These are phyloP conservation scores for Penicillium sclerotiorum DNA, from an alignment of 2,329 filamentous ascomycete species.

Conservation along the genomic window DNA sequence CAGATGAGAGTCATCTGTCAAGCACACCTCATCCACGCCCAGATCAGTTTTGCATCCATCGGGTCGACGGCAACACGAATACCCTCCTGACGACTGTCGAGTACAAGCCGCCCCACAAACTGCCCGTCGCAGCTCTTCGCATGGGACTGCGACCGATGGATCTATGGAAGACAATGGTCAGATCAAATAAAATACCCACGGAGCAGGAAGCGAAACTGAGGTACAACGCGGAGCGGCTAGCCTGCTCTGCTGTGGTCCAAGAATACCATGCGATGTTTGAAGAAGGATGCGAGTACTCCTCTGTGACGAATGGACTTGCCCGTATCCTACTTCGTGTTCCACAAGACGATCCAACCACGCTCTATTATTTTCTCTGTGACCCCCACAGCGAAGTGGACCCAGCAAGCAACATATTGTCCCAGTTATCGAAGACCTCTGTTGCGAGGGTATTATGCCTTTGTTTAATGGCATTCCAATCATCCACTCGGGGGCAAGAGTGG, in stretches of 20 bases:
- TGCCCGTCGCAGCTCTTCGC: conserved; percentile 18
- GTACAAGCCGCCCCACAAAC: conserved; percentile 27
- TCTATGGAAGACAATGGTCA: conserved; percentile 23
- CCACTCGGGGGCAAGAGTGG: conserved; percentile 24
- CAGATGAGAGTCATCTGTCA: background rate
- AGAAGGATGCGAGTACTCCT: conserved; percentile 32
- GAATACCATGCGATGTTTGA: conserved; percentile 35
- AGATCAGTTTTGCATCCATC: conserved; percentile 27
- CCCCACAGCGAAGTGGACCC: conserved; percentile 19
- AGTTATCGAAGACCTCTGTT: conserved; percentile 15
- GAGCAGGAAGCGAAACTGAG: conserved; percentile 21
- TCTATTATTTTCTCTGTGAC: conserved; percentile 33
- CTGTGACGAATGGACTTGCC: conserved; percentile 27
- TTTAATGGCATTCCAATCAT: conserved; percentile 26
- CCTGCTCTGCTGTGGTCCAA: conserved; percentile 26
- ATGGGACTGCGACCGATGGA: conserved; percentile 22
- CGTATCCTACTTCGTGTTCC: conserved; percentile 26
- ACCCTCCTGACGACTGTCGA: conserved; percentile 21
- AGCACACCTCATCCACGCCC: conserved; percentile 10
- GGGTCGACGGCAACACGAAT: conserved; percentile 16
- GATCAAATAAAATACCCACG: conserved; percentile 15
- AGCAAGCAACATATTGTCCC: background rate
- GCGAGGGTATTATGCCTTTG: conserved; percentile 24
- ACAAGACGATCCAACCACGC: conserved; percentile 25
- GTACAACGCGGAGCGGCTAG: conserved; percentile 28